Base-by-base conservation (phyloP, 805 yeast species). In the Wickerhamiella azymoides region DNA sequence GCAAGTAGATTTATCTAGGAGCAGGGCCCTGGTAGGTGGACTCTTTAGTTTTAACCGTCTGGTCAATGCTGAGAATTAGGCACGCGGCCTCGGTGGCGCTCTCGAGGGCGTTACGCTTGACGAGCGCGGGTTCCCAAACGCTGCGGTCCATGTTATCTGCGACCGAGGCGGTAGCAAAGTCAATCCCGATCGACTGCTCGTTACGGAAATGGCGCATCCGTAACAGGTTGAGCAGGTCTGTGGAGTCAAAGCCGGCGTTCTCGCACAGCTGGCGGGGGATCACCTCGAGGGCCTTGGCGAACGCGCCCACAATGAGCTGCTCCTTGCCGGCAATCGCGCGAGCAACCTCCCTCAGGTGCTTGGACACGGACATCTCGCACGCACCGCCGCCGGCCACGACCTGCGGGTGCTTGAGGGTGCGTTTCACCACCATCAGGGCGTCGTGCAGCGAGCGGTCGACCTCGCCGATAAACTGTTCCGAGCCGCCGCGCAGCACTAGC, bases 321-420 rank as follows among this genome's bases (percentile, higher is more conserved):
- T 89, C 96, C 64, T 92, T 89, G 36, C 98, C 98, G 18, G 95
- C 85, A 56, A 92, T 83, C 16, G 84, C 74, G 58, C 80, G 79
- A 19, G 96, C 79, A 58, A 79, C 75, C 56, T 85, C 95, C 58
- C 98, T 76, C 55, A 92, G 71, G 62, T 82, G 77, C 62, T 77
- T 84, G 33, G 96, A 86, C 36, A 92, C 60, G 61, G 92, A 97
- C 98, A 92, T 92, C 66, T 92, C 98, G 52, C 86, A 81, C 30
- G 99, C 99, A 52, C 99, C 99, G 53, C 99, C 99, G 51, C 99
- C 99, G 11, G 95, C 97, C 48, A 92, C 98, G 54, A 92, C 78
- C 25, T 76, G 68, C 58, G 79, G 81, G 61, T 88, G 88, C 59
- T 83, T 79, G 36, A 92, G 77, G 1, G 97, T 93, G 57, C 98